These are phyloP conservation scores for Verticillium tricorpus DNA, from an alignment of 2,329 filamentous ascomycete species.

Conservation along the genomic window DNA sequence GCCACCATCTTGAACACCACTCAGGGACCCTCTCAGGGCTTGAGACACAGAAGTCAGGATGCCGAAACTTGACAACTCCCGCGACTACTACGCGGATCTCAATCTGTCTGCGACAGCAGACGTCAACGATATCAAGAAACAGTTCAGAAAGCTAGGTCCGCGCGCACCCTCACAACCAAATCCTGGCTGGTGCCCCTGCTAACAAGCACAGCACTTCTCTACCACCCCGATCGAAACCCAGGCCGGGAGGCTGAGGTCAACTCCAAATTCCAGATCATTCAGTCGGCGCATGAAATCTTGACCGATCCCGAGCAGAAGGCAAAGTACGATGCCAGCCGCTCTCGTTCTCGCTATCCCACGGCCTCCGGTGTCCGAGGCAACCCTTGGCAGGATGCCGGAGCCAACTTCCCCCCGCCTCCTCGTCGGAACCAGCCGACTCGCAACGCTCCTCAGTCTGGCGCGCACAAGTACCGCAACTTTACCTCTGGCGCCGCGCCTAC, in stretches of 20 bases:
- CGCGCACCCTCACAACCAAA: conserved; percentile 7
- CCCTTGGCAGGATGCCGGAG: conserved; percentile 47
- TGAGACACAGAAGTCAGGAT: conserved; percentile 38
- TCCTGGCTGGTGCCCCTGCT: conserved; percentile 10
- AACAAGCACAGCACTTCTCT: conserved; percentile 63
- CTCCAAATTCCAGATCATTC: conserved; percentile 79
- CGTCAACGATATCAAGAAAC: conserved; percentile 74
- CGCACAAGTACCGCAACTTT: conserved; percentile 41
- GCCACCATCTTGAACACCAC: background rate
- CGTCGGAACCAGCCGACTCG: conserved; percentile 20
- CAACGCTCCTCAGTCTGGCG: conserved; percentile 30
- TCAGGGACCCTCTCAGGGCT: background rate
- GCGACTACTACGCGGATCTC: conserved; percentile 83
- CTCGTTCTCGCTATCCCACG: conserved; percentile 33
- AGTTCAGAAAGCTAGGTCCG: conserved; percentile 75
- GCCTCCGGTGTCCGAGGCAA: conserved; percentile 54
- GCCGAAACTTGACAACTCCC: conserved; percentile 63
- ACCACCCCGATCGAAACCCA: conserved; percentile 85
- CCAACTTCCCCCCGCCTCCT: conserved; percentile 48
- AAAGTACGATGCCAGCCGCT: conserved; percentile 48
- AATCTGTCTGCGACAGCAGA: conserved; percentile 65
- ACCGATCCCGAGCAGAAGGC: conserved; percentile 44
- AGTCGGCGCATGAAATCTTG: conserved; percentile 76
- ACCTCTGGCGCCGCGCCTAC: conserved; percentile 36
- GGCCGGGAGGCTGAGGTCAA: conserved; percentile 77